These are phyloP conservation scores for Albatrellus ellisii DNA, from an alignment of 768 basidiomycete genomes.

Conservation along the genomic window DNA sequence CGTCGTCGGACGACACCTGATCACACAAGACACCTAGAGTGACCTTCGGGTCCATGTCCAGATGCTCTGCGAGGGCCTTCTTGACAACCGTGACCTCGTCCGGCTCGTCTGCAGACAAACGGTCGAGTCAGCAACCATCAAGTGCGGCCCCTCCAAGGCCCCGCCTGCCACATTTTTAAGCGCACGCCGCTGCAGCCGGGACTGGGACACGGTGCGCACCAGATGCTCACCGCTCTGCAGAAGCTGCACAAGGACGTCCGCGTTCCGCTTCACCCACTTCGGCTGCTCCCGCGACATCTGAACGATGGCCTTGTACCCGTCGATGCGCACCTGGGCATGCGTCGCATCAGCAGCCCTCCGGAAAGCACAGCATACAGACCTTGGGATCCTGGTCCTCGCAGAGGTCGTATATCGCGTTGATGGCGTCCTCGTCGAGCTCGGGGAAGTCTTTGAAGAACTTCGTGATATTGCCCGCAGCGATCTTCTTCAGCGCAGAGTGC, in stretches of 20 bases:
- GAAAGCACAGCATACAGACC: slow-evolving; percentile 22
- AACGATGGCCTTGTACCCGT: slow-evolving; percentile 52
- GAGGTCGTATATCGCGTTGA: slow-evolving; percentile 67
- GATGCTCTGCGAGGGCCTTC: slow-evolving; percentile 43
- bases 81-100: slow-evolving; percentile 53
- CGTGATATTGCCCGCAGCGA: slow-evolving; percentile 45
- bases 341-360: background rate
- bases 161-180: too few relatives aligned
- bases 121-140: background rate
- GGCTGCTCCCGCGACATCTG: slow-evolving; percentile 32
- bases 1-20: slow-evolving; percentile 41
- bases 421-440: slow-evolving; percentile 60
- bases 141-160: background rate
- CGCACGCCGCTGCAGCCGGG: too few relatives aligned
- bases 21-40: slow-evolving; percentile 60
- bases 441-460: slow-evolving; percentile 53
- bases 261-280: slow-evolving; percentile 57
- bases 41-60: slow-evolving; percentile 46
- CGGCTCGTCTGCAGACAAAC: slow-evolving; percentile 36
- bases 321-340: slow-evolving; percentile 43
- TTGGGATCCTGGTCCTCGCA: slow-evolving; percentile 53
- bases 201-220: background rate
- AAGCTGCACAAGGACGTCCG: slow-evolving; percentile 63
- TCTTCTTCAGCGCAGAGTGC: slow-evolving; percentile 33
- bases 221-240: slow-evolving; percentile 51